Conservation (phyloP, 2,329 filamentous ascomycete genomes). For the Sporothrix protearum region DNA sequence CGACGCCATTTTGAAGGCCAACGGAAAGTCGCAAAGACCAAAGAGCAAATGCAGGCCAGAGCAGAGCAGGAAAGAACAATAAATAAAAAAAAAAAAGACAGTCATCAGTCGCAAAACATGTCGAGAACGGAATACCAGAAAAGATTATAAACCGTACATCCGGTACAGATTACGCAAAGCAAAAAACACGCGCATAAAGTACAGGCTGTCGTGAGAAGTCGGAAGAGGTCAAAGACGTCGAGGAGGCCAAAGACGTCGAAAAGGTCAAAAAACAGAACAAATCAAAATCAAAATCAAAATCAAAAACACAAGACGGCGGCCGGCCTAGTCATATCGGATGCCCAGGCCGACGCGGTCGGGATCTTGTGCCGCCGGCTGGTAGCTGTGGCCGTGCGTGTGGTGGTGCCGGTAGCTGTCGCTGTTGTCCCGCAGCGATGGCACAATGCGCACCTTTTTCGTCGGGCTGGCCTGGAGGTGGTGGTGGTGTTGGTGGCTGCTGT, state of each 20-base stretch:
- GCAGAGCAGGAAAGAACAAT: too few species aligned
- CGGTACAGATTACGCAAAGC: background rate
- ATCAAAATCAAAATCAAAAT: too few species aligned
- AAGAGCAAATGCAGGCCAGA: background rate
- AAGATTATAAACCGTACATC: constrained; percentile 9
- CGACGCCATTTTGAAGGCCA: background rate
- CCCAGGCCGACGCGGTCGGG: constrained; percentile 47
- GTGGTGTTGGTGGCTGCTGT: too few species aligned
- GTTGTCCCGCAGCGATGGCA: constrained; percentile 40
- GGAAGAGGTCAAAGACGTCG: too few species aligned
- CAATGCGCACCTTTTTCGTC: constrained; percentile 50
- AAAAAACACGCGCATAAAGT: background rate
- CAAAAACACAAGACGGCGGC: background rate
- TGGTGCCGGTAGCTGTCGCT: constrained; percentile 29
- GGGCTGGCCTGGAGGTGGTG: constrained; percentile 45
- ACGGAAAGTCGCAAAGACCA: background rate
- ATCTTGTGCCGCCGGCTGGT: constrained; percentile 18
- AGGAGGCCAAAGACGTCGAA: background rate
- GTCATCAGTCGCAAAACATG: background rate
- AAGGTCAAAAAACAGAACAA: background rate
- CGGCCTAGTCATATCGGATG: constrained; percentile 45
- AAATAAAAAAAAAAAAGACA: background rate
- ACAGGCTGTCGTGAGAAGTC: background rate
- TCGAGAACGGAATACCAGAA: background rate
- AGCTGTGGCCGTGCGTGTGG: constrained; percentile 12